phyloP scores from a whole-genome alignment of 163 green algal genomes.

The Scenedesmus sp. region DNA sequence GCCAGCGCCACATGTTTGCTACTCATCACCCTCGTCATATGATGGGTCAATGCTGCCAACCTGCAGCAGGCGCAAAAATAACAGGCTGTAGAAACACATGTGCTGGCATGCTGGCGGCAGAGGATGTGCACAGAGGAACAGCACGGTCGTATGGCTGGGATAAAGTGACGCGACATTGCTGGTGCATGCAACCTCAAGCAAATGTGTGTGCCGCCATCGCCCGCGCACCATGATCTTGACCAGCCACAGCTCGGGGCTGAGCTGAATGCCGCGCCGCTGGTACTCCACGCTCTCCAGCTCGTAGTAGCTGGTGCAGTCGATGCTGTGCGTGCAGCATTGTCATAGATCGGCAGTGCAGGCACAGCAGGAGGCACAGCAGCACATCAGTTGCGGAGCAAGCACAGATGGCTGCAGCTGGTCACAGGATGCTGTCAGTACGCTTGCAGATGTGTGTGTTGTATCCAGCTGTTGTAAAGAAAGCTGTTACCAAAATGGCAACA shows the following conservation, averaged over 20 bases:
- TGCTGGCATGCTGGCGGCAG: too few species aligned
- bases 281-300: constrained; percentile 53
- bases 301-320: constrained; percentile 52
- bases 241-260: constrained; percentile 61
- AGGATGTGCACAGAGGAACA: too few species aligned
- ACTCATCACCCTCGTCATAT: constrained; percentile 24
- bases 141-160: too few species aligned
- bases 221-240: constrained; percentile 67
- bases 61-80: background rate
- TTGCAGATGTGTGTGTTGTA: background rate
- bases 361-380: background rate
- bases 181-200: too few species aligned
- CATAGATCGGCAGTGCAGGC: background rate
- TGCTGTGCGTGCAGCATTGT: background rate
- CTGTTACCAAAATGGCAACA: too few species aligned
- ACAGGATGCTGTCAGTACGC: background rate
- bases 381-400: background rate
- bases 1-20: background rate
- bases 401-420: background rate
- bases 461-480: too few species aligned
- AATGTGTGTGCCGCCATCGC: background rate
- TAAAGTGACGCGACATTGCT: too few species aligned
- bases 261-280: constrained; percentile 48
- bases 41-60: background rate
- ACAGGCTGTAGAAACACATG: too few species aligned